Evolutionary conservation across 2,329 filamentous ascomycete species (phyloP).

Genomic region (Pyricularia sp.): DNA sequence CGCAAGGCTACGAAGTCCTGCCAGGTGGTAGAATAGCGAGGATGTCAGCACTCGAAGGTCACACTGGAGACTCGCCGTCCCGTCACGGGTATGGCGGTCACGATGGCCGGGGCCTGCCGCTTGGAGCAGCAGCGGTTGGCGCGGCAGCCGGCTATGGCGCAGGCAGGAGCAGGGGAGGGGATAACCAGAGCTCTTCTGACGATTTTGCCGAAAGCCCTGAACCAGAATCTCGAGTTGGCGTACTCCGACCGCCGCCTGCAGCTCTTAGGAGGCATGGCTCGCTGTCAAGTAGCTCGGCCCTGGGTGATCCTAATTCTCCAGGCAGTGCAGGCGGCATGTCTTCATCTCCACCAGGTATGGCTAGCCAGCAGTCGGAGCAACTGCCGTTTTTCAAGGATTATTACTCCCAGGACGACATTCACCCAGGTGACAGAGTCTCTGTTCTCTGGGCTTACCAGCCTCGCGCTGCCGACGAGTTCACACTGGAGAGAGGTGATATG

Average conservation of each 20-base stretch:
- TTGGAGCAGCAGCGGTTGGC: slow-evolving; percentile 34
- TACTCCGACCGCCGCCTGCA: slow-evolving; percentile 48
- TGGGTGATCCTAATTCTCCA: slow-evolving; percentile 69
- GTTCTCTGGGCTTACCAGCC: slow-evolving; percentile 96
- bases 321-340: slow-evolving; percentile 56
- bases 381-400: slow-evolving; percentile 97
- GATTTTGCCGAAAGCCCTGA: slow-evolving; percentile 62
- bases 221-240: slow-evolving; percentile 49
- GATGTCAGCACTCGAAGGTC: slow-evolving; percentile 87
- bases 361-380: slow-evolving; percentile 91
- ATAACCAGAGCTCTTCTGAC: slow-evolving; percentile 61
- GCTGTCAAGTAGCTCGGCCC: slow-evolving; percentile 72
- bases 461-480: slow-evolving; percentile 85
- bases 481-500: slow-evolving; percentile 92
- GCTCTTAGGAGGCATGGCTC: slow-evolving; percentile 71
- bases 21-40: slow-evolving; percentile 85
- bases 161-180: slow-evolving; percentile 33
- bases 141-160: slow-evolving; percentile 38
- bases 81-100: slow-evolving; percentile 28
- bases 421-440: slow-evolving; percentile 80
- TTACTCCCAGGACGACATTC: slow-evolving; percentile 94
- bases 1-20: slow-evolving; percentile 53
- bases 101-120: slow-evolving; percentile 19
- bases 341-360: slow-evolving; percentile 75
- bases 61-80: slow-evolving; percentile 52